These are phyloP conservation scores for Trametes coccinea DNA, from an alignment of 768 basidiomycete genomes.

Conservation along the genomic window DNA sequence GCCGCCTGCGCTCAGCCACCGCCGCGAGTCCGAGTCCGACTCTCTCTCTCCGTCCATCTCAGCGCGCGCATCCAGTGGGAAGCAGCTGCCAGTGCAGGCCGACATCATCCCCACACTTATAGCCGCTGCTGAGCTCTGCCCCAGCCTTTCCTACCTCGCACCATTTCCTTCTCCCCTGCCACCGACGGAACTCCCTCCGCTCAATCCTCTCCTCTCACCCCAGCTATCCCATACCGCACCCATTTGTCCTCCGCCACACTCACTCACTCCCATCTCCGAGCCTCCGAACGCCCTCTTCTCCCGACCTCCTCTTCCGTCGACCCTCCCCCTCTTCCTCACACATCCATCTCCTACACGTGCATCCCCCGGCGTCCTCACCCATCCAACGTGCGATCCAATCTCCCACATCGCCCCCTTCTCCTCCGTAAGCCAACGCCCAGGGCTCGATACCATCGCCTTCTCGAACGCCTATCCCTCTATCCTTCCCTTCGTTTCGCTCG, in stretches of 20 bases:
- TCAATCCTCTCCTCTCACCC: no score
- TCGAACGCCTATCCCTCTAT: not conserved
- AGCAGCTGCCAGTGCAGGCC: no score
- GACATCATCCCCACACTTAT: no score
- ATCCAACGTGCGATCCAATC: constrained; percentile 20
- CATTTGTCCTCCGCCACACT: not conserved
- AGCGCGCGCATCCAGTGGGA: not conserved
- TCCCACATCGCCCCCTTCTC: not conserved
- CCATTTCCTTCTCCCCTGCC: no score
- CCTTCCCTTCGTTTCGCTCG: not conserved
- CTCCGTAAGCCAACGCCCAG: no score
- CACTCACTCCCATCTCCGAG: not conserved
- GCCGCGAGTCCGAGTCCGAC: no score
- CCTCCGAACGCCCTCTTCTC: not conserved
- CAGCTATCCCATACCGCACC: no score
- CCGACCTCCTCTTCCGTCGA: constrained; percentile 7
- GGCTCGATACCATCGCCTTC: constrained; percentile 10
- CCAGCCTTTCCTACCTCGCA: not conserved
- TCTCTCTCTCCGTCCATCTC: not conserved
- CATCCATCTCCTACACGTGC: constrained; percentile 12
- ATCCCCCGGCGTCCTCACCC: constrained; percentile 3
- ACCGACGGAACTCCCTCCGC: no score
- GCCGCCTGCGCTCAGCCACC: no score
- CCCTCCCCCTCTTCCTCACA: not conserved
- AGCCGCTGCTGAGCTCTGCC: not conserved